Conservation (phyloP, 495 filamentous ascomycete species). For the Parathielavia appendiculata region DNA sequence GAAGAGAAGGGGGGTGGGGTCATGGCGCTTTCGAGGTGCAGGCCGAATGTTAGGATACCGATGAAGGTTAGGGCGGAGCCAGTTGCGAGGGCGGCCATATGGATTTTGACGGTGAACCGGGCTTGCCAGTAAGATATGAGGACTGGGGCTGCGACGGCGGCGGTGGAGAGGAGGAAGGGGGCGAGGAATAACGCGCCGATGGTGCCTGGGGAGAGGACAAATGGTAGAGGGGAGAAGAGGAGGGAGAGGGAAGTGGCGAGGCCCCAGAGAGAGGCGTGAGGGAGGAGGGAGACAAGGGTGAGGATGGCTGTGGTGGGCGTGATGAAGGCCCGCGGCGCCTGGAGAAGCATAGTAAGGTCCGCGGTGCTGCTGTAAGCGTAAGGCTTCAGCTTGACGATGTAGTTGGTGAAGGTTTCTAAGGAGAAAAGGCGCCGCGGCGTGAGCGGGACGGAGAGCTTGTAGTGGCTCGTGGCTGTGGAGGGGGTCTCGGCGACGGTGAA, state of each 20-base stretch:
- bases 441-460: slow-evolving; percentile 30
- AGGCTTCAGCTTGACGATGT: slow-evolving; percentile 38
- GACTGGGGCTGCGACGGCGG: slow-evolving; percentile 25
- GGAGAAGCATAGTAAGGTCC: slow-evolving; percentile 29
- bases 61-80: slow-evolving; percentile 36
- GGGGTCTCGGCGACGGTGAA: slow-evolving; percentile 30
- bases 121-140: slow-evolving; percentile 20
- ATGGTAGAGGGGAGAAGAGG: slow-evolving; percentile 43
- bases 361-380: slow-evolving; percentile 32
- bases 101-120: slow-evolving; percentile 26
- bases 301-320: slow-evolving; percentile 44
- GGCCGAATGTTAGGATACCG: slow-evolving; percentile 39
- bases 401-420: slow-evolving; percentile 28
- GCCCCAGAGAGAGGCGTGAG: slow-evolving; percentile 41
- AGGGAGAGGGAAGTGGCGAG: slow-evolving; percentile 38
- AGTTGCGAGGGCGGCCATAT: slow-evolving; percentile 29
- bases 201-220: slow-evolving; percentile 33
- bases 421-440: slow-evolving; percentile 30
- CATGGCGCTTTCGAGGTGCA: slow-evolving; percentile 38
- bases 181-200: slow-evolving; percentile 43
- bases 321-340: slow-evolving; percentile 40
- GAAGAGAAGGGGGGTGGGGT: slow-evolving; percentile 19
- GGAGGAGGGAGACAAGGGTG: slow-evolving; percentile 39
- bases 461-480: slow-evolving; percentile 23
- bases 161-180: slow-evolving; percentile 36